Evolutionary conservation across 257 asterid species (phyloP).

Genomic region (Solanum sparsipilum): DNA sequence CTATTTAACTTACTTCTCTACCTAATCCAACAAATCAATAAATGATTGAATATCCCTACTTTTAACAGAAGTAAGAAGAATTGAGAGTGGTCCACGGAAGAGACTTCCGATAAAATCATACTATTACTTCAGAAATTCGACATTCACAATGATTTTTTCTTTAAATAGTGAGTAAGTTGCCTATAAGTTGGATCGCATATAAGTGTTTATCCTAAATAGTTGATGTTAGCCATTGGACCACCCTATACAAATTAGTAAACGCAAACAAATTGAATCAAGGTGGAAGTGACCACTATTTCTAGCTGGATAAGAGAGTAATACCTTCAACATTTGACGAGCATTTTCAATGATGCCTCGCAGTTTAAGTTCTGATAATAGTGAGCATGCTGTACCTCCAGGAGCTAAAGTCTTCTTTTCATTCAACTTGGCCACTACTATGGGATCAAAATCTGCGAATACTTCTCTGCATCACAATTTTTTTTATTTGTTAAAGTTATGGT

Average conservation of each 20-base stretch:
- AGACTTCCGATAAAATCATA: background rate
- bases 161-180: background rate
- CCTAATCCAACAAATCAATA: constrained; percentile 10
- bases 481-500: background rate
- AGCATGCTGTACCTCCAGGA: constrained; percentile 64
- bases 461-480: constrained; percentile 45
- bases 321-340: constrained; percentile 84
- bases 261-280: background rate
- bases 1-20: constrained; percentile 1
- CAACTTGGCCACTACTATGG: constrained; percentile 69
- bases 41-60: background rate
- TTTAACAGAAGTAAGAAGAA: background rate
- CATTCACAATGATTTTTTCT: background rate
- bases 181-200: background rate
- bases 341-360: constrained; percentile 80
- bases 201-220: background rate
- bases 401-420: constrained; percentile 71
- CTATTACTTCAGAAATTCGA: background rate
- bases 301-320: constrained; percentile 1
- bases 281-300: background rate
- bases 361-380: constrained; percentile 79
- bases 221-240: background rate
- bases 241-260: background rate
- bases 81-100: background rate
- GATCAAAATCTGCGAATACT: constrained; percentile 75